Evolutionary conservation across 2,329 filamentous ascomycete genomes (phyloP).

Genomic region (Venturiaceae sp.): DNA sequence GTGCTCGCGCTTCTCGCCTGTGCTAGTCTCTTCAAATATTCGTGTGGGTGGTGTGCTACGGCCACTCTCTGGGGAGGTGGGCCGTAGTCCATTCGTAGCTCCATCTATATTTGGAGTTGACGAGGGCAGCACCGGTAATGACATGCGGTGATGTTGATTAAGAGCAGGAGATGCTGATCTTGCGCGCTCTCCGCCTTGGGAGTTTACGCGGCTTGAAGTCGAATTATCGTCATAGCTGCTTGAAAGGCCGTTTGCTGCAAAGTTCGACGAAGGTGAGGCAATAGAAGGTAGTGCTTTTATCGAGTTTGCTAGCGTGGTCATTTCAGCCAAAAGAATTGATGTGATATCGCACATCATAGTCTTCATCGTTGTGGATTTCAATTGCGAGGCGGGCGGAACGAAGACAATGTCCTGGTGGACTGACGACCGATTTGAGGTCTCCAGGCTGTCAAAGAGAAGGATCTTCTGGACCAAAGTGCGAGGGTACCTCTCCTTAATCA

Average conservation of each 20-base stretch:
- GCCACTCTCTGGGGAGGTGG: conserved; percentile 14
- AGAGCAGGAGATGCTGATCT: conserved; percentile 20
- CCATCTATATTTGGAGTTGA: conserved; percentile 18
- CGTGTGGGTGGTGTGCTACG: conserved; percentile 27
- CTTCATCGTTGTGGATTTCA: conserved; percentile 59
- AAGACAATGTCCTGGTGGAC: conserved; percentile 55
- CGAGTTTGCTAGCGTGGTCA: conserved; percentile 37
- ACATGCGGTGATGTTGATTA: conserved; percentile 62
- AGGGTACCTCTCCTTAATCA: conserved; percentile 61
- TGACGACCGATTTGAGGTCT: conserved; percentile 43
- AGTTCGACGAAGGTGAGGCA: conserved; percentile 29
- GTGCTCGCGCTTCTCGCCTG: conserved; percentile 27
- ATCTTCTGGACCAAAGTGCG: conserved; percentile 70
- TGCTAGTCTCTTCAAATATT: conserved; percentile 35
- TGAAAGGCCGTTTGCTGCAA: not conserved
- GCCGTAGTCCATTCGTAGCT: conserved; percentile 17
- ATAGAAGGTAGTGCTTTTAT: conserved; percentile 51
- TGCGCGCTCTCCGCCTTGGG: not conserved
- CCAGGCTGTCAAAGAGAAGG: conserved; percentile 60
- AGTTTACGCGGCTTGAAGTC: not conserved
- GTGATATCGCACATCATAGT: conserved; percentile 36
- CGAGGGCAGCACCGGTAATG: conserved; percentile 57
- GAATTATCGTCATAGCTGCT: not conserved
- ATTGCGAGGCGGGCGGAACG: conserved; percentile 58
- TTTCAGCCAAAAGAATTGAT: conserved; percentile 33